Percentiles rank a stretch among this genome's conserved stretches.
These are phyloP conservation scores for Jatropha podagrica DNA, from an alignment of 441 rosid genomes.

Conservation along the genomic window DNA sequence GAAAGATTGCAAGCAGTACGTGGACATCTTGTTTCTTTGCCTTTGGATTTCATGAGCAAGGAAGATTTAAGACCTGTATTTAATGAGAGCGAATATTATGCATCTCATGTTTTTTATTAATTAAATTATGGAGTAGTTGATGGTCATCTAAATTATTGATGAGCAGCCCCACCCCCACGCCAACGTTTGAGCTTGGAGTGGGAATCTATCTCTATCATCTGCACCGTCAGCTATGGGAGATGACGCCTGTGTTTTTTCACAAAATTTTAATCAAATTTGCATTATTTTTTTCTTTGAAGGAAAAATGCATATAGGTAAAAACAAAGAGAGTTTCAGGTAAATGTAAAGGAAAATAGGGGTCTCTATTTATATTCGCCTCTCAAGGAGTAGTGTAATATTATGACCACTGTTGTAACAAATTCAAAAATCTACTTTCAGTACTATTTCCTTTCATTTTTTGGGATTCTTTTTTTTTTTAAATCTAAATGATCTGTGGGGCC, in stretches of 20 bases:
- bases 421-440: not conserved
- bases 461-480: not conserved
- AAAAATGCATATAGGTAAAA: slow-evolving; percentile 3
- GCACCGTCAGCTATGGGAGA: not conserved
- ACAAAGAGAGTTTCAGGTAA: not conserved
- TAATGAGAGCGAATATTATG: slow-evolving; percentile 95
- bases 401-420: slow-evolving; percentile 7
- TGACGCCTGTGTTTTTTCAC: not conserved
- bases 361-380: not conserved
- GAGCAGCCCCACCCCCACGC: not conserved
- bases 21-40: slow-evolving; percentile 96
- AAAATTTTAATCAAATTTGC: not conserved
- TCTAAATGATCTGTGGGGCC: not conserved
- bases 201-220: not conserved
- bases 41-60: slow-evolving; percentile 87
- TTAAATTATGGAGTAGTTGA: not conserved
- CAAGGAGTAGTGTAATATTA: not conserved
- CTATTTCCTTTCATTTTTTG: not conserved
- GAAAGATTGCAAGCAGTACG: slow-evolving; percentile 64
- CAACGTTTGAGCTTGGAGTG: not conserved
- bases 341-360: not conserved
- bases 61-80: slow-evolving; percentile 98
- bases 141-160: slow-evolving; percentile 4
- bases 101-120: slow-evolving; percentile 92
- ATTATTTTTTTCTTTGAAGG: not conserved